Percentiles rank a stretch among this genome's conserved stretches.
phyloP scores from a whole-genome alignment of 2,329 filamentous ascomycete species.

The Colletotrichum tamarilloi region DNA sequence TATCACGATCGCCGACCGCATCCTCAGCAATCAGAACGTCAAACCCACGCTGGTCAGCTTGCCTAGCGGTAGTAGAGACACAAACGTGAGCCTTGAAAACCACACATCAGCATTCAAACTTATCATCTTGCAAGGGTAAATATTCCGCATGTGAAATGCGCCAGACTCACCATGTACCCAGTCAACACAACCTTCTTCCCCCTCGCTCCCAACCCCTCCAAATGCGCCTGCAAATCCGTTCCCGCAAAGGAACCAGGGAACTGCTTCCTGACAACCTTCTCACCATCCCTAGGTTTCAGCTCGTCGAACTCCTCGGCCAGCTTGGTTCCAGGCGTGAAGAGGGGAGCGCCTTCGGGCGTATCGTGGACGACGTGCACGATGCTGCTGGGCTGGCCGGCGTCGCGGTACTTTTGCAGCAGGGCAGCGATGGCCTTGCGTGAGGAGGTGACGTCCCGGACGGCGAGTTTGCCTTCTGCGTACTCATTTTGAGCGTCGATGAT shows the following conservation, averaged over 20 bases:
- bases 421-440: constrained; percentile 67
- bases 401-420: constrained; percentile 71
- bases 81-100: constrained; percentile 69
- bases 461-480: constrained; percentile 69
- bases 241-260: constrained; percentile 69
- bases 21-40: constrained; percentile 72
- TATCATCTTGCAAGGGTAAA: too few species aligned
- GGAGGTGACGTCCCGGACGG: constrained; percentile 62
- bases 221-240: constrained; percentile 65
- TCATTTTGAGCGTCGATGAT: constrained; percentile 81
- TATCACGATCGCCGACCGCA: constrained; percentile 73
- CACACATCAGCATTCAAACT: neutral
- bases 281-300: constrained; percentile 62
- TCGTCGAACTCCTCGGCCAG: constrained; percentile 72
- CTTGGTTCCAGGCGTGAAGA: constrained; percentile 72
- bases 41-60: constrained; percentile 70
- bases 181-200: constrained; percentile 70
- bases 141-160: too few species aligned
- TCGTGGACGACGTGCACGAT: constrained; percentile 72
- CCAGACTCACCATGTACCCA: constrained; percentile 64
- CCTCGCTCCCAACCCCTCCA: constrained; percentile 61
- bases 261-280: constrained; percentile 69
- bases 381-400: constrained; percentile 49
- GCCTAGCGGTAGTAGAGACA: constrained; percentile 72
- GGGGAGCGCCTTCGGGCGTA: constrained; percentile 68